phyloP scores from a whole-genome alignment of 768 basidiomycete species.

The Psilocybe azurescens region DNA sequence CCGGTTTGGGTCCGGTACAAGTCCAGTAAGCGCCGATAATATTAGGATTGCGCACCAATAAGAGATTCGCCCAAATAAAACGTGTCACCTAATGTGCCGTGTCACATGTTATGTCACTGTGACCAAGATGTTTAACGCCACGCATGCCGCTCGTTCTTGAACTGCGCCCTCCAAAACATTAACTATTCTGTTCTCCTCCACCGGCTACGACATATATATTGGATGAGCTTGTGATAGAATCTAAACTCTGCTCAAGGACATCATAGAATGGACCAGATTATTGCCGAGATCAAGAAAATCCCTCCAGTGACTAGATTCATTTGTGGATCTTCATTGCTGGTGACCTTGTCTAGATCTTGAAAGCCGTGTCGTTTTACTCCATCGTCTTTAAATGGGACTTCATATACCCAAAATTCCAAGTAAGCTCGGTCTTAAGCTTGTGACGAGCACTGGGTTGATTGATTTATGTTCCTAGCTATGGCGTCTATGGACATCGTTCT shows the following conservation, averaged over 20 bases:
- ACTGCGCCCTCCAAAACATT: neutral
- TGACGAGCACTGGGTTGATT: neutral
- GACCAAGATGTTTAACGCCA: too few relatives aligned
- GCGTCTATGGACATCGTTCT: constrained; percentile 77
- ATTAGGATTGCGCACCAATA: too few relatives aligned
- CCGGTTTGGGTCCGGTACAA: too few relatives aligned
- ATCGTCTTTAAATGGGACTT: constrained; percentile 56
- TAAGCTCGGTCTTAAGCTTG: constrained; percentile 29
- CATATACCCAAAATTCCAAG: constrained; percentile 58
- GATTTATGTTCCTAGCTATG: constrained; percentile 54
- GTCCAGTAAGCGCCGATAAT: too few relatives aligned
- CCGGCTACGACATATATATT: neutral
- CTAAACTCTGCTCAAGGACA: neutral
- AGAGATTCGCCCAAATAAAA: too few relatives aligned
- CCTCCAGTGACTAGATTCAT: constrained; percentile 83
- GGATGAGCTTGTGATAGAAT: neutral
- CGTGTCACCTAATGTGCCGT: too few relatives aligned
- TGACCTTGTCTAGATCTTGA: constrained; percentile 63
- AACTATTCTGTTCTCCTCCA: neutral
- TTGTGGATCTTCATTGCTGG: constrained; percentile 59
- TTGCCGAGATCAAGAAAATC: constrained; percentile 76
- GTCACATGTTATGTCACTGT: too few relatives aligned
- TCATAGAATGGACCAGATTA: constrained; percentile 32
- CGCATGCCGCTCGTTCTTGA: neutral
- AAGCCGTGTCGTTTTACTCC: constrained; percentile 55